A percentile compares a stretch with the other conserved stretches of the same genome.
Conservation (phyloP, 2,329 filamentous ascomycete species). For the Xylaria sp. region DNA sequence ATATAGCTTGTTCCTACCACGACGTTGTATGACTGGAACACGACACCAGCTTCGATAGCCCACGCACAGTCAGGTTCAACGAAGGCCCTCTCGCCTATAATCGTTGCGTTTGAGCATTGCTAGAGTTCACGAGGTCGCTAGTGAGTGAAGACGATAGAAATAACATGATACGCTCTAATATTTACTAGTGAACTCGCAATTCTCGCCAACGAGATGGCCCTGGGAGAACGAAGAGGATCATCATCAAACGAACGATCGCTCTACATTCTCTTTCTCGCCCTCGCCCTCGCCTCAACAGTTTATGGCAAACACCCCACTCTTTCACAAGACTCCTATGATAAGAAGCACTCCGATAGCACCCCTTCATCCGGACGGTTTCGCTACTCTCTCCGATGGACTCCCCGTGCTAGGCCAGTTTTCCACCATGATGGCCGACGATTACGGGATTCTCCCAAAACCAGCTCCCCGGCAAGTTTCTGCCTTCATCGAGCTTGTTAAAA, state of each 20-base stretch:
- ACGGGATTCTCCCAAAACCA: neutral
- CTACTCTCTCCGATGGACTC: conserved; percentile 1
- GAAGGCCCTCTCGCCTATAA: neutral
- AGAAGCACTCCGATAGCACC: neutral
- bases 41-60: neutral
- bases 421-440: neutral
- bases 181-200: conserved; percentile 16
- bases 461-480: neutral
- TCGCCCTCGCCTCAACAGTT: neutral
- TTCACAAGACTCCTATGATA: neutral
- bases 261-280: neutral
- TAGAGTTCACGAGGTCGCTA: neutral
- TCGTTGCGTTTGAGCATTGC: neutral
- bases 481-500: neutral
- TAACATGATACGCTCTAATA: conserved; percentile 1
- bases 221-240: conserved; percentile 2
- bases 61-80: neutral
- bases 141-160: neutral
- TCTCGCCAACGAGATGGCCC: neutral
- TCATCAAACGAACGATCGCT: neutral
- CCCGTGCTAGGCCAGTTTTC: neutral
- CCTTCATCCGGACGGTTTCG: neutral
- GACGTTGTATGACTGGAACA: neutral
- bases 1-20: neutral
- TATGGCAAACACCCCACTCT: neutral